Percentiles rank a stretch among this genome's conserved stretches.
Evolutionary conservation across 768 basidiomycete genomes (phyloP).

Genomic region (Leccinum rimulosum): DNA sequence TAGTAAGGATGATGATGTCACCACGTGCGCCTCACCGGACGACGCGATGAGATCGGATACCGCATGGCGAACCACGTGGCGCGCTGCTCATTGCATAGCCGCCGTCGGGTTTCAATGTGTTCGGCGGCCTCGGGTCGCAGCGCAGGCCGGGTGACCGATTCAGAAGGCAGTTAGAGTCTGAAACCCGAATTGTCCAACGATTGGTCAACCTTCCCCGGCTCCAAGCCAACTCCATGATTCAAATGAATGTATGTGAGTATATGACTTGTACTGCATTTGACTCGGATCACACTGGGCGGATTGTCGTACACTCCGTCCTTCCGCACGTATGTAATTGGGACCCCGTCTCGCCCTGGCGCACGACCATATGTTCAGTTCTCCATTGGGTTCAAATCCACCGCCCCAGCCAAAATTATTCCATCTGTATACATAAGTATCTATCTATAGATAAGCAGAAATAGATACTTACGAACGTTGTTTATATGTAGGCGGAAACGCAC

Average conservation of each 20-base stretch:
- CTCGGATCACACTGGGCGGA: neutral
- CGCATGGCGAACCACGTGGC: neutral
- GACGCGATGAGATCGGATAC: constrained; percentile 7
- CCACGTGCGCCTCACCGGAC: constrained; percentile 5
- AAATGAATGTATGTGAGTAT: neutral
- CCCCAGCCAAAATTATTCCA: neutral
- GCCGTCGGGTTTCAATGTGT: neutral
- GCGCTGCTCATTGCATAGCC: neutral
- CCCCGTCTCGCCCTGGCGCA: neutral
- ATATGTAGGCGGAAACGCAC: neutral
- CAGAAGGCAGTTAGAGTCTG: neutral
- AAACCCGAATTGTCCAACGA: neutral
- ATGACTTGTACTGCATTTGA: neutral
- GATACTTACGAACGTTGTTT: neutral
- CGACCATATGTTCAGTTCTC: neutral
- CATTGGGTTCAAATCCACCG: neutral
- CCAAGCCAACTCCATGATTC: neutral
- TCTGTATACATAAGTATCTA: neutral
- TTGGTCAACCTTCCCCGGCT: neutral
- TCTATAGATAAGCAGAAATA: neutral
- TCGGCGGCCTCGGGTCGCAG: neutral
- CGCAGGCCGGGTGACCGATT: neutral
- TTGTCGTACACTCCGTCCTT: neutral
- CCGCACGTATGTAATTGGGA: neutral
- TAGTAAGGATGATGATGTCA: constrained; percentile 4